phyloP scores from a whole-genome alignment of 2,329 filamentous ascomycete genomes.

The Blumeria hordei region DNA sequence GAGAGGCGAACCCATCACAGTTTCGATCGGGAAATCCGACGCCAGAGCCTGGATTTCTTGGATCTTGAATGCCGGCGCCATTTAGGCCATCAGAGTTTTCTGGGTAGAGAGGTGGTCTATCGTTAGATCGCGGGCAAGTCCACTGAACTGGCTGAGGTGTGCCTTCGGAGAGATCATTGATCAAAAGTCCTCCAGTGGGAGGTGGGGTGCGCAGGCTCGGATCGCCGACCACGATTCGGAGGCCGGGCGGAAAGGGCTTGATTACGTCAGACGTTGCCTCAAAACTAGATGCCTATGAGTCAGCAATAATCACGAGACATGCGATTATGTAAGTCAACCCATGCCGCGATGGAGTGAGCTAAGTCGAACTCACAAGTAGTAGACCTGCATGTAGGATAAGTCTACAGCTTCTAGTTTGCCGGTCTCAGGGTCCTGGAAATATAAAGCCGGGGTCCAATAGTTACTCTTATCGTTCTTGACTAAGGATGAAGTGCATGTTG shows the following conservation, averaged over 20 bases:
- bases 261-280: slow-evolving; percentile 38
- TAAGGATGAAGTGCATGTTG: slow-evolving; percentile 57
- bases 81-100: slow-evolving; percentile 26
- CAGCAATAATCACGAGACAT: not conserved
- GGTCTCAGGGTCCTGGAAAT: slow-evolving; percentile 44
- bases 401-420: slow-evolving; percentile 29
- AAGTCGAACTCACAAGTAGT: slow-evolving; percentile 38
- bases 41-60: slow-evolving; percentile 28
- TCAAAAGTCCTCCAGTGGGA: slow-evolving; percentile 22
- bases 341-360: not conserved
- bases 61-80: slow-evolving; percentile 28
- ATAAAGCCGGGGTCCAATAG: slow-evolving; percentile 64
- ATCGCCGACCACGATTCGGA: slow-evolving; percentile 62
- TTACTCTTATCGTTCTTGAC: slow-evolving; percentile 65
- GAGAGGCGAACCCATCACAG: slow-evolving; percentile 38
- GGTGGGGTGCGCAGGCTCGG: slow-evolving; percentile 37
- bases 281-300: slow-evolving; percentile 19
- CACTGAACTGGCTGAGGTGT: slow-evolving; percentile 29
- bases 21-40: slow-evolving; percentile 45
- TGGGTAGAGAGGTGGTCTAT: slow-evolving; percentile 27
- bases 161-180: slow-evolving; percentile 27
- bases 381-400: slow-evolving; percentile 51
- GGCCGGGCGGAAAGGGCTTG: slow-evolving; percentile 49
- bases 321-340: not conserved
- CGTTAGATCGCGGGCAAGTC: slow-evolving; percentile 31